Conservation (phyloP, 441 rosid genomes). For the Gossypium gossypioides region DNA sequence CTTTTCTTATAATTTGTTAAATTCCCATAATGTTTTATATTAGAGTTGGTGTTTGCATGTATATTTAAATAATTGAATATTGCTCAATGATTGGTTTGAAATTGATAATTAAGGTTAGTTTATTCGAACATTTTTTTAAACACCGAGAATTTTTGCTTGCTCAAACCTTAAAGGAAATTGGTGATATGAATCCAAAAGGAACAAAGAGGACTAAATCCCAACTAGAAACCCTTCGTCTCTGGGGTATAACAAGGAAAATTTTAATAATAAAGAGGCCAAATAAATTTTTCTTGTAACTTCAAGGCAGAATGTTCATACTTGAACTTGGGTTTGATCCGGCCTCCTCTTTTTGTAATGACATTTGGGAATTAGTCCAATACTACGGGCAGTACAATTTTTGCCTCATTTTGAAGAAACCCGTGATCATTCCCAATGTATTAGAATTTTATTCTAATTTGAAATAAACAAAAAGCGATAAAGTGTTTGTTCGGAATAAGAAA, state of each 20-base stretch:
- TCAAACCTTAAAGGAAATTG: background rate
- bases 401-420: background rate
- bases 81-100: background rate
- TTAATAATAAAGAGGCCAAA: background rate
- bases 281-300: background rate
- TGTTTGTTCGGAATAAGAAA: background rate
- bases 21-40: background rate
- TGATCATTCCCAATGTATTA: background rate
- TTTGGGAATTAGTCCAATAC: background rate
- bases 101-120: background rate
- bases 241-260: background rate
- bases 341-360: background rate
- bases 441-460: background rate
- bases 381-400: background rate
- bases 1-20: background rate
- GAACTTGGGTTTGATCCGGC: background rate
- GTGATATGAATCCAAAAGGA: background rate
- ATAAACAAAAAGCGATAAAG: background rate
- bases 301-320: background rate
- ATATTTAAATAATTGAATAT: no score
- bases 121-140: background rate
- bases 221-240: background rate
- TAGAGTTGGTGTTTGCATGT: background rate
- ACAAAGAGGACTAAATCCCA: background rate
- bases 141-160: background rate